Percentiles rank a stretch among this genome's conserved stretches.
Evolutionary conservation across 331 rosid genomes (phyloP).

Genomic region (Prunus yedoensis): DNA sequence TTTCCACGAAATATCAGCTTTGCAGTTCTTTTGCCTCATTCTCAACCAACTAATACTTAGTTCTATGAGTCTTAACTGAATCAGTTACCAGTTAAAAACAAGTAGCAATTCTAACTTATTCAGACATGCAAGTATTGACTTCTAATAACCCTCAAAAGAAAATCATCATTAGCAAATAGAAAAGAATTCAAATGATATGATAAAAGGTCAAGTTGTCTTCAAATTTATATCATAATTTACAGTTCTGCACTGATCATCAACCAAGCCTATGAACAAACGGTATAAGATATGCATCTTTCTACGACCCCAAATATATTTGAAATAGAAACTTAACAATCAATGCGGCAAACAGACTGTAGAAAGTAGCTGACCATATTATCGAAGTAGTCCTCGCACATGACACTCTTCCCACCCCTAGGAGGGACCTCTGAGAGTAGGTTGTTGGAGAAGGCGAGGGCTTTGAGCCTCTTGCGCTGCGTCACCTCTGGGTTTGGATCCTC

Average conservation of each 20-base stretch:
- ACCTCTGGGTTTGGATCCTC: constrained; percentile 32
- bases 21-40: background rate
- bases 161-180: background rate
- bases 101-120: too few species aligned
- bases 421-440: too few species aligned
- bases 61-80: background rate
- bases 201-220: background rate
- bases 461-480: constrained; percentile 58
- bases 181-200: background rate
- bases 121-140: background rate
- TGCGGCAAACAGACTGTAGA: background rate
- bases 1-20: background rate
- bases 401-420: constrained; percentile 80
- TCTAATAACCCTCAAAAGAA: background rate
- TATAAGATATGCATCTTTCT: too few species aligned
- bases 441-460: constrained; percentile 17
- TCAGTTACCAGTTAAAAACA: background rate
- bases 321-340: background rate
- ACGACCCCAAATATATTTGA: background rate
- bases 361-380: constrained; percentile 76
- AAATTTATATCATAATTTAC: background rate
- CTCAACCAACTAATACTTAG: background rate
- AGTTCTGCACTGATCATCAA: background rate
- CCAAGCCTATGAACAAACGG: background rate
- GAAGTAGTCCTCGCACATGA: constrained; percentile 80